Evolutionary conservation across 331 rosid species (phyloP).

Genomic region (Malus hybrid): DNA sequence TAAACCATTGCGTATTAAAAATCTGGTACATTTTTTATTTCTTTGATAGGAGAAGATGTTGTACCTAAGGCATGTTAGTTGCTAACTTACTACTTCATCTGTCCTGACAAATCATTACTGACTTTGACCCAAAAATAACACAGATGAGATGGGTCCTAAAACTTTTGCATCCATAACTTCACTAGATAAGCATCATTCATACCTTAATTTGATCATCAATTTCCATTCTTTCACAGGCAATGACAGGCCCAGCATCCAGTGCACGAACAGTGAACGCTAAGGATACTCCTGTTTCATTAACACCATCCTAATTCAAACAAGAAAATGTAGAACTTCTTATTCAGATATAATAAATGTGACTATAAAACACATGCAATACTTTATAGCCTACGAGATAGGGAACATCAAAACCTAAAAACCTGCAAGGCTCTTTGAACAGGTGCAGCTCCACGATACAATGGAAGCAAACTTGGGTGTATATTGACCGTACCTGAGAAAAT

Average conservation of each 20-base stretch:
- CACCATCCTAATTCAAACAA: conserved; percentile 59
- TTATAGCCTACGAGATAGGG: not conserved
- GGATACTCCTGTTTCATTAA: conserved; percentile 79
- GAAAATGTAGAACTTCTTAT: not conserved
- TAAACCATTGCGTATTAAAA: not conserved
- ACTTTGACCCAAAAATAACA: not conserved
- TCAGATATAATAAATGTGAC: not conserved
- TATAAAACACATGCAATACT: not conserved
- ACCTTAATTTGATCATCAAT: conserved; percentile 77
- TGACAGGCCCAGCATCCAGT: conserved; percentile 89
- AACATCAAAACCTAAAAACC: conserved; percentile 34
- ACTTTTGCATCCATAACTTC: not conserved
- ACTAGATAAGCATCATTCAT: not conserved
- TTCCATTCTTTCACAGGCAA: conserved; percentile 48
- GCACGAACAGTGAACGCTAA: conserved; percentile 86
- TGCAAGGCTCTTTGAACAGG: conserved; percentile 96
- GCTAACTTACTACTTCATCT: conserved; percentile 1
- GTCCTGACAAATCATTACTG: not conserved
- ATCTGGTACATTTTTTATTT: not conserved
- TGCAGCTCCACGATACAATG: conserved; percentile 91
- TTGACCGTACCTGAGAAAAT: conserved; percentile 76
- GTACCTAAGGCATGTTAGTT: not conserved
- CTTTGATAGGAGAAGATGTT: no score
- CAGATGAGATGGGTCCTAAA: not conserved
- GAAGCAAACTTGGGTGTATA: conserved; percentile 85